Evolutionary conservation across 345 rosid species (phyloP), one percentile per base, ranked within the genome.

Genomic region (Hibiscus tridactylites): DNA sequence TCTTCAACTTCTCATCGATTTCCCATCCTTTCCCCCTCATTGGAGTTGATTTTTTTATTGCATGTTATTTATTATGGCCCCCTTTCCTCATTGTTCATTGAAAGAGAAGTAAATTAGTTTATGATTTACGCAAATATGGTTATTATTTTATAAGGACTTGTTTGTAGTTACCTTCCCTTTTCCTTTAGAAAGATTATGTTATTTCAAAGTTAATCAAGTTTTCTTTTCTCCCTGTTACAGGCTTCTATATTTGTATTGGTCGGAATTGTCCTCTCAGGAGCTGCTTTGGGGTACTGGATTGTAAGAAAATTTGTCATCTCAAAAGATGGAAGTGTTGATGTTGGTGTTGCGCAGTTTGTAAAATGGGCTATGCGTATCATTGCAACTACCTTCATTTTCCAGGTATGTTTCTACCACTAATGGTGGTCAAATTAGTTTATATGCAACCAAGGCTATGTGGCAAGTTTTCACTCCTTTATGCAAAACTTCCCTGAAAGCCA

Each of bases 261-360:
- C 3, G 96, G 92, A 74, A 80, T 89, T 76, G 76, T 81, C 71
- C 80, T 92, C 19, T 75, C 96, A 0, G 99, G 99, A 81, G 99
- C 99, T 81, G 98, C 89, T 74, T 79, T 89, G 56, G 99, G 99
- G 66, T 90, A 79, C 77, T 95, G 98, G 97, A 84, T 90, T 16
- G 99, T 92, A 77, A 84, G 89, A 74, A 95, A 85, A 77, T 95
- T 83, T 76, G 91, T 92, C 16, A 82, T 95, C 31, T 81, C 87
- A 13, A 84, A 88, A 76, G 94, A 90, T 75, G 97, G 97, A 71
- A 84, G 80, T 62, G 98, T 95, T 71, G 94, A 90, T 79, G 85
- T 72, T 57, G 86, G 88, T 74, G 82, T 92, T 60, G 97, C 98
- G 13, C 91, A 88, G 70, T 95, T 95, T 77, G 94, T 92, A 72